These are phyloP conservation scores for Triticum urartu DNA, from an alignment of 176 grass and related monocot genomes.

Conservation along the genomic window DNA sequence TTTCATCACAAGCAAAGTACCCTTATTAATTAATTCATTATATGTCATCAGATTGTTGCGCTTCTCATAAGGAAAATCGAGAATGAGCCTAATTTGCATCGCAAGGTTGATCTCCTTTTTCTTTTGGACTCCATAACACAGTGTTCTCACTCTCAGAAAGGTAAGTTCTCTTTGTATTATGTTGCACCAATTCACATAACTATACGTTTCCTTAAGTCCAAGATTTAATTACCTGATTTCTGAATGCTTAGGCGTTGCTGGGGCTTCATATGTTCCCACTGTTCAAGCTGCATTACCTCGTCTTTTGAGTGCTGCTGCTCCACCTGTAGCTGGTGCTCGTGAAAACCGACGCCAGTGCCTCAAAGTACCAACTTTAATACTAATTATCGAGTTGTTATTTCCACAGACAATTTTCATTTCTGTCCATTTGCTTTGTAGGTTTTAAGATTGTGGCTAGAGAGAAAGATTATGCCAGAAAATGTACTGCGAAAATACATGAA, in stretches of 20 bases:
- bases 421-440: conserved; percentile 53
- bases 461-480: conserved; percentile 93
- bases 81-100: conserved; percentile 83
- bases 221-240: conserved; percentile 32
- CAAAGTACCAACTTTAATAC: conserved; percentile 52
- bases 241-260: conserved; percentile 66
- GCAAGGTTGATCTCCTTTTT: conserved; percentile 91
- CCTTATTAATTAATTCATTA: conserved; percentile 6
- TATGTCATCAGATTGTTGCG: conserved; percentile 76
- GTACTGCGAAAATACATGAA: conserved; percentile 64
- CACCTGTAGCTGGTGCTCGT: conserved; percentile 74
- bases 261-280: conserved; percentile 71
- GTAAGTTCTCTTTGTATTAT: conserved; percentile 37
- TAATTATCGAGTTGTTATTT: conserved; percentile 8
- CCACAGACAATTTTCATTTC: conserved; percentile 2
- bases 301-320: conserved; percentile 85
- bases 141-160: conserved; percentile 89
- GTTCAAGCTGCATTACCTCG: conserved; percentile 88
- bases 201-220: conserved; percentile 36
- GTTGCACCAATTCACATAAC: conserved; percentile 9
- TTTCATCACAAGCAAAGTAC: conserved; percentile 23
- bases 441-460: conserved; percentile 93
- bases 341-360: conserved; percentile 97
- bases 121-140: conserved; percentile 97
- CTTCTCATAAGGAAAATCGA: conserved; percentile 86